phyloP scores from a whole-genome alignment of 176 grass and related monocot genomes.

The Eremochloa ophiuroides region DNA sequence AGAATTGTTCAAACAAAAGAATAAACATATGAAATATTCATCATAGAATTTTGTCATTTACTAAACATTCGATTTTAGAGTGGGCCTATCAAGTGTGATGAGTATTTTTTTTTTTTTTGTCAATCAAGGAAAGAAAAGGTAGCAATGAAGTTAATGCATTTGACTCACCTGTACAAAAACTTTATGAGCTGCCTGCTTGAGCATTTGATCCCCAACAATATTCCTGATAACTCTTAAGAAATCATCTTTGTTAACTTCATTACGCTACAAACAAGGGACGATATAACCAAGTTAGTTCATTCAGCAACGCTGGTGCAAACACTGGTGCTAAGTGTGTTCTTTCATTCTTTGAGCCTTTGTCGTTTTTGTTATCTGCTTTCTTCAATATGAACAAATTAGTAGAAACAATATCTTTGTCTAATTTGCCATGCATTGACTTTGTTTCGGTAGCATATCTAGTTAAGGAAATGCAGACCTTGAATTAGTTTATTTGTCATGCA shows the following conservation, averaged over 20 bases:
- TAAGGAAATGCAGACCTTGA: constrained; percentile 6
- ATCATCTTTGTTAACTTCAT: constrained; percentile 97
- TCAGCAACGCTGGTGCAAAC: neutral
- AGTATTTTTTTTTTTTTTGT: constrained; percentile 18
- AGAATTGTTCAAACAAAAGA: constrained; percentile 26
- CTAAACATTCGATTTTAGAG: constrained; percentile 5
- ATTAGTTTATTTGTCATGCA: neutral
- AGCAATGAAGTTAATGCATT: constrained; percentile 14
- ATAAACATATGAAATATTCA: constrained; percentile 14
- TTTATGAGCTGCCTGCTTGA: constrained; percentile 97
- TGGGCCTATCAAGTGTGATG: neutral
- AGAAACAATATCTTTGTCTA: neutral
- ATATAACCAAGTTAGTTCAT: constrained; percentile 17
- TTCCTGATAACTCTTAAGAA: constrained; percentile 93
- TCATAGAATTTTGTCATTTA: neutral
- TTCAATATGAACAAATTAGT: neutral
- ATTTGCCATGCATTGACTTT: neutral
- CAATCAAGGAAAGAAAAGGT: neutral
- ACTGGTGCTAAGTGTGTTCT: neutral
- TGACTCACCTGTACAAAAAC: constrained; percentile 76
- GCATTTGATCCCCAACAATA: constrained; percentile 98
- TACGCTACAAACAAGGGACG: constrained; percentile 57
- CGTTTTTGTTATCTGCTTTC: neutral
- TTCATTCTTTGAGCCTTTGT: constrained; percentile 1
- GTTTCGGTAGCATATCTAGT: neutral